Evolutionary conservation across 805 yeast species (phyloP).

Genomic region (Naumovozyma baii): DNA sequence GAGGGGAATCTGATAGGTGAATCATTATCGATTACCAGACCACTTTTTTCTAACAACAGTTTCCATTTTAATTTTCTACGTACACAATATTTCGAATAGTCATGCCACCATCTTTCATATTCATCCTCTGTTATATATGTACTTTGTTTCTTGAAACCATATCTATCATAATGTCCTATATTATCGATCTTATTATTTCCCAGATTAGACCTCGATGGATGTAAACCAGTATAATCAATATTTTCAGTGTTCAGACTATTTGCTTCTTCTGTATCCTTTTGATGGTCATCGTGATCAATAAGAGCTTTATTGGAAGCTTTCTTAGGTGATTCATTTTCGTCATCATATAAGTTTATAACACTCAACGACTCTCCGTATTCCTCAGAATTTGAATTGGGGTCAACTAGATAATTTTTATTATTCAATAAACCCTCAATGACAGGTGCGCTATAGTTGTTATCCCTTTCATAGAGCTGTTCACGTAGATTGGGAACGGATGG

Average conservation of each 20-base stretch:
- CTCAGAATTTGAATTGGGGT: not conserved
- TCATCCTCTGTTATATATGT: constrained; percentile 41
- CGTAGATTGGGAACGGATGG: constrained; percentile 14
- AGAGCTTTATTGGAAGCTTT: not conserved
- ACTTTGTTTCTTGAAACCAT: constrained; percentile 74
- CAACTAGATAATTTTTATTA: not conserved
- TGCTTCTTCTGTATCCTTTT: constrained; percentile 4
- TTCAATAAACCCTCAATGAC: not conserved
- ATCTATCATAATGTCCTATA: constrained; percentile 47
- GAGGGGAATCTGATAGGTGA: constrained; percentile 66
- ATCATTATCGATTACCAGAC: constrained; percentile 41
- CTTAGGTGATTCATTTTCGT: constrained; percentile 14
- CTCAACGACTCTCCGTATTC: constrained; percentile 27
- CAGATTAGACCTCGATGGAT: not conserved
- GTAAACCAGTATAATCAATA: not conserved
- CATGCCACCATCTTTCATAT: constrained; percentile 68
- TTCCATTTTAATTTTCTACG: constrained; percentile 75
- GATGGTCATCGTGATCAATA: constrained; percentile 2
- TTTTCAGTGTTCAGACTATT: not conserved
- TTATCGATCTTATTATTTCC: constrained; percentile 5
- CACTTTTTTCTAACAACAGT: constrained; percentile 52
- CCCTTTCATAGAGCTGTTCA: constrained; percentile 3
- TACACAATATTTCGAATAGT: constrained; percentile 52
- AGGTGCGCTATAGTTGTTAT: constrained; percentile 7
- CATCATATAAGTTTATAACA: constrained; percentile 32